Evolutionary conservation across 2,329 filamentous ascomycete genomes (phyloP).

Genomic region (Penicillium sp.): DNA sequence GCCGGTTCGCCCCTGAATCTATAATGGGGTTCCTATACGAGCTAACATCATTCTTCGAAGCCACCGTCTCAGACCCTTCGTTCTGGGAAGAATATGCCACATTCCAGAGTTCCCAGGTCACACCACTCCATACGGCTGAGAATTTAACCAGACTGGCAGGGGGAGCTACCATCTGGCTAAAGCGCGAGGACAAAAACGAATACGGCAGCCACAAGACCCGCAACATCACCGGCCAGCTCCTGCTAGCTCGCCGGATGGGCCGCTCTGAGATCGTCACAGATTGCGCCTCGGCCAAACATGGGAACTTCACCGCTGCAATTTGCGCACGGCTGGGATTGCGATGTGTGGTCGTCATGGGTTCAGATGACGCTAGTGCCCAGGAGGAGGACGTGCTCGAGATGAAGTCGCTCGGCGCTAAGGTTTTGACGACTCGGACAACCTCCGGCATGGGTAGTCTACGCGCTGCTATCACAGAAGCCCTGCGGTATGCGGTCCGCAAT

Average conservation of each 20-base stretch:
- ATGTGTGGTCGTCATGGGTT: slow-evolving; percentile 24
- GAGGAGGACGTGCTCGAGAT: slow-evolving; percentile 23
- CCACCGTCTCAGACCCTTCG: slow-evolving; percentile 22
- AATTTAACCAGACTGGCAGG: slow-evolving; percentile 18
- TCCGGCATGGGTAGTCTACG: slow-evolving; percentile 25
- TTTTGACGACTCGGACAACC: slow-evolving; percentile 21
- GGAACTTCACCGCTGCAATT: slow-evolving; percentile 23
- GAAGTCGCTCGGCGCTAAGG: slow-evolving; percentile 23
- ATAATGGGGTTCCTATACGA: slow-evolving; percentile 27
- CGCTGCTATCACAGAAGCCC: slow-evolving; percentile 26
- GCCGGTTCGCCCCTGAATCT: slow-evolving; percentile 29
- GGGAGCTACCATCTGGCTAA: slow-evolving; percentile 27
- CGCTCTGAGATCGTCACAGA: slow-evolving; percentile 24
- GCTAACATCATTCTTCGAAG: slow-evolving; percentile 26
- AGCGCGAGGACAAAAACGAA: slow-evolving; percentile 24
- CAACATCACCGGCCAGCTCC: slow-evolving; percentile 24
- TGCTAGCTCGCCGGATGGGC: slow-evolving; percentile 24
- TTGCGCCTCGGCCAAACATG: slow-evolving; percentile 27
- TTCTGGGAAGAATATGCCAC: slow-evolving; percentile 28
- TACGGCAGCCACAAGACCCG: slow-evolving; percentile 26
- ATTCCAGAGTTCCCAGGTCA: slow-evolving; percentile 17
- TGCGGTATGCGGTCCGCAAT: slow-evolving; percentile 27
- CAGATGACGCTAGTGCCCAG: slow-evolving; percentile 22
- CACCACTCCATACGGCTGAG: slow-evolving; percentile 19
- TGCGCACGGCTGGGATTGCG: slow-evolving; percentile 21